Evolutionary conservation across 257 asterid species (phyloP), one percentile per base, ranked within the genome.

Genomic region (Petunia secreta): DNA sequence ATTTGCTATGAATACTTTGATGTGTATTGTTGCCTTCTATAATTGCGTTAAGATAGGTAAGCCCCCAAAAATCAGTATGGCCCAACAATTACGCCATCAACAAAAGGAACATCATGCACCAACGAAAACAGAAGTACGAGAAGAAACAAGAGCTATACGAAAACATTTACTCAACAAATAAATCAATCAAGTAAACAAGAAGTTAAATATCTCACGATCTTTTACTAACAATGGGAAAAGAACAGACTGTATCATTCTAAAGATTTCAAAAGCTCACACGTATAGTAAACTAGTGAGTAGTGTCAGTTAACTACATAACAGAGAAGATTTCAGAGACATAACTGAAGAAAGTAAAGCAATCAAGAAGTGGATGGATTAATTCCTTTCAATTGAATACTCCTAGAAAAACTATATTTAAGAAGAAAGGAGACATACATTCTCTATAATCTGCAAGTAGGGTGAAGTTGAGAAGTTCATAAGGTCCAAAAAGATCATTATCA

Each of bases 401-500:
- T 71, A 25, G 40, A 40, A 34, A 36, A 53, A 34, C 62, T 34
- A 71, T 11, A 6, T 48, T 71, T 50, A 25, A 3, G 67, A 10
- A 34, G 44, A 44, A 58, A 77, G 60, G 37, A 65, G 65, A 87
- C 92, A 3, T 82, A 94, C 99, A 94, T 16, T 84, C 79, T 75
- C 62, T 75, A 76, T 96, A 96, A 68, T 89, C 91, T 8, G 85
- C 93, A 53, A 88, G 79, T 36, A 96, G 94, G 7, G 97, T 94
- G 92, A 96, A 90, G 79, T 92, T 92, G 41, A 96, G 90, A 83
- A 94, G 92, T 79, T 96, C 99, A 64, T 89, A 91, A 85, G 99
- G 99, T 75, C 99, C 99, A 84, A 91, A 96, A 75, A 90, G 80
- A 14, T 55, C 74, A 85, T 80, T 89, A 81, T 93, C 98, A 44